A percentile compares a stretch with the other conserved stretches of the same genome.
These are phyloP conservation scores for Debaryomyces coudertii DNA, from an alignment of 1,139 yeast genomes.

Conservation along the genomic window DNA sequence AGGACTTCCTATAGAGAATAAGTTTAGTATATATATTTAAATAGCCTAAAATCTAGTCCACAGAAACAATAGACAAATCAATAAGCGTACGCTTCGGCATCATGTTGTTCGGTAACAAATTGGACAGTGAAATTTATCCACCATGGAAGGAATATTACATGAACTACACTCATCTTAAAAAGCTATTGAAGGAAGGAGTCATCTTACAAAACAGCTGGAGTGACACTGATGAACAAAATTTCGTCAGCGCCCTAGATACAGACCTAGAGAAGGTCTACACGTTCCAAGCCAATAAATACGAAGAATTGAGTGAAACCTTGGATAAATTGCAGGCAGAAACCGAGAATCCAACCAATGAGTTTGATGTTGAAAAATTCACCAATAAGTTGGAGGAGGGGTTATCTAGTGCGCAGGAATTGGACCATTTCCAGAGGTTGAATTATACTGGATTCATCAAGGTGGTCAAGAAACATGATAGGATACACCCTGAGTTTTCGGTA, in stretches of 20 bases:
- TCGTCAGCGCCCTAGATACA: conserved; percentile 78
- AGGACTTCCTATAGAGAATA: background rate
- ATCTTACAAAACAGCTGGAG: conserved; percentile 63
- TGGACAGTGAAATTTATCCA: conserved; percentile 77
- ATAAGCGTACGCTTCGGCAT: conserved; percentile 12
- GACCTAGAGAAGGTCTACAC: conserved; percentile 93
- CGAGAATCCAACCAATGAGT: conserved; percentile 35
- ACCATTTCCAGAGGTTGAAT: conserved; percentile 85
- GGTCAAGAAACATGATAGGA: conserved; percentile 92
- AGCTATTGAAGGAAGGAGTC: conserved; percentile 78
- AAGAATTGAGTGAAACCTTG: conserved; percentile 66
- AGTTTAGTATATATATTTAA: background rate
- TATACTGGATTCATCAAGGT: conserved; percentile 94
- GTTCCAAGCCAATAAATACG: conserved; percentile 75
- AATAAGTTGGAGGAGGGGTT: conserved; percentile 71
- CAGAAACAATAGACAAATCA: background rate
- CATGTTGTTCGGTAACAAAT: conserved; percentile 89
- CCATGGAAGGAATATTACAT: conserved; percentile 91
- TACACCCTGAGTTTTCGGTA: conserved; percentile 84
- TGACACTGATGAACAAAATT: conserved; percentile 79
- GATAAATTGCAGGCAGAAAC: conserved; percentile 59
- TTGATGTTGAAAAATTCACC: conserved; percentile 62
- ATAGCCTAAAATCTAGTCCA: background rate
- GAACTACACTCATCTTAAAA: conserved; percentile 77
- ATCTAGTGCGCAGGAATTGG: conserved; percentile 79